A percentile compares a stretch with the other conserved stretches of the same genome.
phyloP scores from a whole-genome alignment of 306 rosid species.

The Vachellia collinsii region DNA sequence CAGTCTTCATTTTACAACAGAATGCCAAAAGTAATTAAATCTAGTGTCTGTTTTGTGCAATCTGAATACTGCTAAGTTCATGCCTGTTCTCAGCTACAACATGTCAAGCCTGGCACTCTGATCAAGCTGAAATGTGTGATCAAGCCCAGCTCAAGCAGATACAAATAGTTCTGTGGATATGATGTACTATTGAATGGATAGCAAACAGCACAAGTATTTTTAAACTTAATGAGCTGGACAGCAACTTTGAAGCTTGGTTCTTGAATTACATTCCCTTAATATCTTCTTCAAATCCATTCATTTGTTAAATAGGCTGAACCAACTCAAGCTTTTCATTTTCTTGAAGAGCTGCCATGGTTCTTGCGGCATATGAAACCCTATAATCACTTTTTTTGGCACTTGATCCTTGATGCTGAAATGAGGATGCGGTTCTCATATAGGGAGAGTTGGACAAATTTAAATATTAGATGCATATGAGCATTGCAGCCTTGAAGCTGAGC shows the following conservation, averaged over 20 bases:
- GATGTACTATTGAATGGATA: neutral
- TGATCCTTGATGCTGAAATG: slow-evolving; percentile 6
- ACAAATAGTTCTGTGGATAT: neutral
- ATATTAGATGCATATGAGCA: neutral
- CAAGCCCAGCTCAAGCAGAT: neutral
- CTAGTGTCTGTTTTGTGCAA: neutral
- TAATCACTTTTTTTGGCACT: neutral
- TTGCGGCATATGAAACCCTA: slow-evolving; percentile 5
- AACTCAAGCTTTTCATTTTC: neutral
- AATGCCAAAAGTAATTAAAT: neutral
- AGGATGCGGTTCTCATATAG: neutral
- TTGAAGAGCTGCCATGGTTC: slow-evolving; percentile 3
- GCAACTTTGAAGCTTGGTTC: neutral
- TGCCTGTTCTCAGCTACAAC: neutral
- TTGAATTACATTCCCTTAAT: neutral
- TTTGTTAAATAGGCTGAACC: neutral
- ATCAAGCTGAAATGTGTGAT: neutral
- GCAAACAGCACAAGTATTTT: neutral
- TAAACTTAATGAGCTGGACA: neutral
- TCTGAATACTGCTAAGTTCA: neutral
- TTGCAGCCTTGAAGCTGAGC: slow-evolving; percentile 13
- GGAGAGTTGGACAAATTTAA: neutral
- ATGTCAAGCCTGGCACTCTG: neutral
- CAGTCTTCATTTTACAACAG: neutral
- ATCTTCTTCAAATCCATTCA: neutral